Evolutionary conservation across 345 rosid species (phyloP).

Genomic region (Salix koriyanagi): DNA sequence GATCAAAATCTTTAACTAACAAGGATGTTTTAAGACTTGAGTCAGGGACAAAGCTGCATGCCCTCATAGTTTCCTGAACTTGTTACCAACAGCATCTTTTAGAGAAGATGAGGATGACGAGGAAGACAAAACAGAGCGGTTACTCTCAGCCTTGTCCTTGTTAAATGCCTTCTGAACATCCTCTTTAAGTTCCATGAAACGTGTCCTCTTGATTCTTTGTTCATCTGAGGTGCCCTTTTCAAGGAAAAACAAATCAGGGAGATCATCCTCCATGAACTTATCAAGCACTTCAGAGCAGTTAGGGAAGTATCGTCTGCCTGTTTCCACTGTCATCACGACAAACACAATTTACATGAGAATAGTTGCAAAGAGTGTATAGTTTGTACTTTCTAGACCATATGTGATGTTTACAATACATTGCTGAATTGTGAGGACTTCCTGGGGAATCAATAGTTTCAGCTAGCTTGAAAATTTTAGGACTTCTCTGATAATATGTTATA

Average conservation of each 20-base stretch:
- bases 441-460: background rate
- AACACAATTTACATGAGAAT: conserved; percentile 4
- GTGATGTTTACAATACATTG: background rate
- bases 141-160: conserved; percentile 75
- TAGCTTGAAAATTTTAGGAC: background rate
- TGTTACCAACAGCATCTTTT: conserved; percentile 26
- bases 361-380: background rate
- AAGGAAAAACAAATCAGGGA: conserved; percentile 68
- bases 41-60: background rate
- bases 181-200: conserved; percentile 76
- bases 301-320: conserved; percentile 80
- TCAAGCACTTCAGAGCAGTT: conserved; percentile 81
- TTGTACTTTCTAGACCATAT: background rate
- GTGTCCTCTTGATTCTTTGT: conserved; percentile 54
- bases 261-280: conserved; percentile 95
- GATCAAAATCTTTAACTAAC: conserved; percentile 5
- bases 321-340: conserved; percentile 57
- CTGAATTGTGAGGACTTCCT: background rate
- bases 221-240: conserved; percentile 65
- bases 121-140: conserved; percentile 48
- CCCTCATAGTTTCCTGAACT: conserved; percentile 31
- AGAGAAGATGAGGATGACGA: conserved; percentile 58
- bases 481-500: background rate
- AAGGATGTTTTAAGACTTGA: background rate
- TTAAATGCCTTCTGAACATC: conserved; percentile 76